Base-by-base conservation (phyloP, 2,329 filamentous ascomycete genomes). In the Trichoderma cornu-damae region DNA sequence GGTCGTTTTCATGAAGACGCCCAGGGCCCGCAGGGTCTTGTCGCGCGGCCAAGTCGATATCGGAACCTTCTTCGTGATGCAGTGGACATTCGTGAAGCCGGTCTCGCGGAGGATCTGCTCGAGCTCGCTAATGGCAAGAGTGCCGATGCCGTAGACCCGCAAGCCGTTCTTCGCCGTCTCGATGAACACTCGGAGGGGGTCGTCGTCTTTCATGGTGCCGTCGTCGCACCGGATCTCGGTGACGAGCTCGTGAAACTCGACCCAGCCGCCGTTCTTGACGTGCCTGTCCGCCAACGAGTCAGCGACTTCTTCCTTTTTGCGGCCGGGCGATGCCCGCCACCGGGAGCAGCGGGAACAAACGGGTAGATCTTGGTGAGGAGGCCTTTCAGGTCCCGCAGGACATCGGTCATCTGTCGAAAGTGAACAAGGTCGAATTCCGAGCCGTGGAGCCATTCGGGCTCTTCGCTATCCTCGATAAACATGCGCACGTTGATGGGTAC, bases 401-500 rank as follows among this genome's bases (percentile, higher is more conserved):
- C 74, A 24, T 61, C 73, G 63, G 74, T 81, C 73, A 72, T 78
- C 64, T 65, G 77, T 63, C 70, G 75, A 64, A 76, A 79, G 73
- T 76, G 77, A 1, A 86, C 77, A 61, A 80, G 76, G 66, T 86
- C 82, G 64, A 81, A 84, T 53, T 78, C 72, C 3, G 73, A 69
- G 49, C 79, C 81, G 24, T 73, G 71, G 4, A 70, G 61, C 84
- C 84, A 87, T 7, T 80, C 75, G 46, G 79, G 74, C 61, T 85
- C 70, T 58, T 73, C 81, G 50, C 79, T 77, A 64, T 87, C 83
- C 63, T 87, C 84, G 8, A 87, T 76, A 58, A 84, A 73, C 69
- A 86, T 86, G 6, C 74, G 75, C n/a, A 82, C 75, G 64, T 86
- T 86, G 9, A 79, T 75, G 14, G 83, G 84, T 11, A 85, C 74